These are phyloP conservation scores for Spathaspora passalidarum DNA, from an alignment of 805 yeast genomes.

Conservation along the genomic window DNA sequence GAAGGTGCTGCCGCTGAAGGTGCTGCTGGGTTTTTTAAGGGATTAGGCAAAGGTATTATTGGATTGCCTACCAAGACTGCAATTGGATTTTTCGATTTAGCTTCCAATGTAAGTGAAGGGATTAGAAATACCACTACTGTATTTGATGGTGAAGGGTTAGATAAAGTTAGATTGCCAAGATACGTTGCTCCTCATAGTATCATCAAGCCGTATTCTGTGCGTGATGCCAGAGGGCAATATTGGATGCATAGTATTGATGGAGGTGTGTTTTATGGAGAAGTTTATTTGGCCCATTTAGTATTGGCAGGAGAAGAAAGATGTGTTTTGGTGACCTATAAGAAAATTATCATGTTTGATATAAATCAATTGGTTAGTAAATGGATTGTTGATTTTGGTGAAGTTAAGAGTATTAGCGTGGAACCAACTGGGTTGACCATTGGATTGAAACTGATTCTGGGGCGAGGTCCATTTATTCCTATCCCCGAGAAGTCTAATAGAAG, in stretches of 20 bases:
- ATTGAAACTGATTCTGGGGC: conserved; percentile 41
- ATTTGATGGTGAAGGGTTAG: conserved; percentile 74
- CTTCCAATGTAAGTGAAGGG: conserved; percentile 91
- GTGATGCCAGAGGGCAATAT: conserved; percentile 92
- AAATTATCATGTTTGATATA: conserved; percentile 66
- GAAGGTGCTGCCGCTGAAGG: conserved; percentile 90
- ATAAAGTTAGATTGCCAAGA: conserved; percentile 80
- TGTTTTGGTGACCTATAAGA: conserved; percentile 69
- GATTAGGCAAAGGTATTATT: conserved; percentile 90
- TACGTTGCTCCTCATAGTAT: conserved; percentile 67
- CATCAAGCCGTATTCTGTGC: conserved; percentile 67
- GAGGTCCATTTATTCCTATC: conserved; percentile 70
- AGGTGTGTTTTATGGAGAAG: conserved; percentile 69
- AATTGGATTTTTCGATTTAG: conserved; percentile 89
- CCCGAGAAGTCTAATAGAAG: conserved; percentile 62
- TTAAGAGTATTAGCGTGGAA: conserved; percentile 73
- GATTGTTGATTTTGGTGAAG: conserved; percentile 62
- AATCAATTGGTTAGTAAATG: conserved; percentile 63
- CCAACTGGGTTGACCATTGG: conserved; percentile 73
- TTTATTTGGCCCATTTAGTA: conserved; percentile 80
- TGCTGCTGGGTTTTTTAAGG: conserved; percentile 87
- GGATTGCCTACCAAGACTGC: conserved; percentile 97
- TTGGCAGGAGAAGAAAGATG: conserved; percentile 78
- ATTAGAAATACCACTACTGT: conserved; percentile 90
- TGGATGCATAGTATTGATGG: conserved; percentile 86